Evolutionary conservation across 2,329 filamentous ascomycete species (phyloP).

Genomic region (Huntiella omanensis): DNA sequence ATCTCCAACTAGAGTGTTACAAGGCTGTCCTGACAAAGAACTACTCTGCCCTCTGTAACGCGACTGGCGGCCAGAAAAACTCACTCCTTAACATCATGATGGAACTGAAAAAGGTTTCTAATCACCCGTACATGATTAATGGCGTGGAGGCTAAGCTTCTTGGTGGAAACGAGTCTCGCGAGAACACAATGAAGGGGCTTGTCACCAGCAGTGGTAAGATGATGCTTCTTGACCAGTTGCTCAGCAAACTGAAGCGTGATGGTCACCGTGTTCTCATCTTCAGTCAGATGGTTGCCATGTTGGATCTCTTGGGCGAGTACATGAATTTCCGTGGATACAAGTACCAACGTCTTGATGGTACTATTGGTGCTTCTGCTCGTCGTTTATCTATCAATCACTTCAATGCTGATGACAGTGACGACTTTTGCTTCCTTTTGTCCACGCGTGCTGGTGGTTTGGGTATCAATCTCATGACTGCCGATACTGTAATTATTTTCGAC

Average conservation of each 20-base stretch:
- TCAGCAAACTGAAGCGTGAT: conserved; percentile 82
- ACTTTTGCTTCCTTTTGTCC: conserved; percentile 91
- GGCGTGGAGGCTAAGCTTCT: conserved; percentile 83
- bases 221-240: conserved; percentile 94
- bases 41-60: conserved; percentile 83
- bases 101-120: conserved; percentile 98
- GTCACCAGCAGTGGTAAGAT: conserved; percentile 98
- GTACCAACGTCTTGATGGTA: conserved; percentile 88
- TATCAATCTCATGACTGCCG: conserved; percentile 97
- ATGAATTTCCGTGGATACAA: conserved; percentile 83
- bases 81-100: conserved; percentile 97
- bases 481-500: conserved; percentile 94
- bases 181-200: conserved; percentile 79
- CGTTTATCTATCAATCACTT: conserved; percentile 96
- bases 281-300: conserved; percentile 98
- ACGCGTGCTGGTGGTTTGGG: conserved; percentile 93
- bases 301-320: conserved; percentile 90
- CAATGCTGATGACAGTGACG: conserved; percentile 86
- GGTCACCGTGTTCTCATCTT: conserved; percentile 94
- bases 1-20: conserved; percentile 94
- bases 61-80: conserved; percentile 77
- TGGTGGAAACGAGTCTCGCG: conserved; percentile 58
- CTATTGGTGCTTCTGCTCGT: conserved; percentile 71
- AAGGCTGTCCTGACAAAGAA: conserved; percentile 97
- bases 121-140: conserved; percentile 95